Evolutionary conservation across 768 basidiomycete species (phyloP), one percentile per base, ranked within the genome.

Genomic region (Hortiboletus campestris): DNA sequence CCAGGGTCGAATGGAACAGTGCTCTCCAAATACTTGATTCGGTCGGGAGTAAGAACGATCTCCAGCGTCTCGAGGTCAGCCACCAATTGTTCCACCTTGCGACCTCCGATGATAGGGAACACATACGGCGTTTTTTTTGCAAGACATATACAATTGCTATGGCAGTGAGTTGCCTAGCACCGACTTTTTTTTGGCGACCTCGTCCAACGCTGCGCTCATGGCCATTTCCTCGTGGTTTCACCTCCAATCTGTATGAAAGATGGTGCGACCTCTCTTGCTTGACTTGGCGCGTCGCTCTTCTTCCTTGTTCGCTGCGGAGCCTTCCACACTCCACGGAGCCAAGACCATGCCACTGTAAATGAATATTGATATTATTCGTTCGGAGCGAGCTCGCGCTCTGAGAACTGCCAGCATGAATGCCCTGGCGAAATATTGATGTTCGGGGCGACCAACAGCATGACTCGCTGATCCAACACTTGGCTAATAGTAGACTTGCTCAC

Each of bases 81-180:
- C 29, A 63, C 42, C 25, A 80, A 57, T n/a, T 78, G 75, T 63
- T 78, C 74, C 36, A 76, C 62, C 56, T 79, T 81, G 62, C 76
- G 71, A 4, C 75, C 74, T 11, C 76, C 77, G 22, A 78, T 61
- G 47, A 78, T 67, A 0, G 76, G 76, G 60, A 79, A 79, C 8
- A 78, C 76, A 41, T 74, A 76, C 0, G 74, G 73, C n/a, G 76
- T 65, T 63, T 79, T 80, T 43, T 76, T n/a, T n/a, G 75, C 68
- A 80, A 69, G 39, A 80, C 61, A 40, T 77, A 78, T 14, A 75
- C 75, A 54, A 80, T 74, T 13, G 78, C 78, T 10, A 79, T 76
- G 12, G 61, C 51, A 2, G 59, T 65, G 65, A 77, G 62, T 38
- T 63, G 64, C 54, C 74, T 68, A 0, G 69, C 66, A 1, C 74